Conservation (phyloP, 1,284 basidiomycete species). For the Trichosporon sp. region DNA sequence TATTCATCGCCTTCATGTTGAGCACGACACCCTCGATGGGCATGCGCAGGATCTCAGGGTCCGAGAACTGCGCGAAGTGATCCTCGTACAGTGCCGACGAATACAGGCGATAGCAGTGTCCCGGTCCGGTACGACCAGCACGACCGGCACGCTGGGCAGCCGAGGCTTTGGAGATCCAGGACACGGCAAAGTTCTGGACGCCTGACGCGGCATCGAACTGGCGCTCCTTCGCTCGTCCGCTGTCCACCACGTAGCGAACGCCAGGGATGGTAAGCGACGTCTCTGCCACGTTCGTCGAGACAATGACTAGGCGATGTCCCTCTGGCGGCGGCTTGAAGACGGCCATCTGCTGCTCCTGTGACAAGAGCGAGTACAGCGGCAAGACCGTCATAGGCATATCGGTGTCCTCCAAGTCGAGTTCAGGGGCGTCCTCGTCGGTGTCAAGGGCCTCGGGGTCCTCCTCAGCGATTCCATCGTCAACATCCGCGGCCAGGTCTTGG, state of each 20-base stretch:
- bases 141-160: slow-evolving; percentile 68
- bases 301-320: slow-evolving; percentile 63
- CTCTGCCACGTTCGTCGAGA: slow-evolving; percentile 74
- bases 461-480: slow-evolving; percentile 50
- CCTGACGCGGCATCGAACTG: slow-evolving; percentile 60
- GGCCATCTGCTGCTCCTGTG: slow-evolving; percentile 68
- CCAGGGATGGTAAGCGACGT: slow-evolving; percentile 73
- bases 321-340: slow-evolving; percentile 65
- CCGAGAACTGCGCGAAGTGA: slow-evolving; percentile 79
- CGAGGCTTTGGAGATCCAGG: slow-evolving; percentile 72
- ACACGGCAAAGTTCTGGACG: slow-evolving; percentile 66
- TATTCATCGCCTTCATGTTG: slow-evolving; percentile 99
- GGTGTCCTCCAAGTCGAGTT: slow-evolving; percentile 47
- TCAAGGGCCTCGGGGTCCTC: slow-evolving; percentile 50
- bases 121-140: slow-evolving; percentile 71
- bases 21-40: slow-evolving; percentile 96
- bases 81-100: slow-evolving; percentile 78
- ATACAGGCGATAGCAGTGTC: slow-evolving; percentile 73
- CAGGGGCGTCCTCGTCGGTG: slow-evolving; percentile 49
- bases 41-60: slow-evolving; percentile 90
- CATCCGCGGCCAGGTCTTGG: slow-evolving; percentile 52
- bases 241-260: slow-evolving; percentile 71
- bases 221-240: slow-evolving; percentile 74
- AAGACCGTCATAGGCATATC: slow-evolving; percentile 63
- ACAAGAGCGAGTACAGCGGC: slow-evolving; percentile 67